phyloP scores from a whole-genome alignment of 2,329 filamentous ascomycete genomes.

The Zasmidium angulare region DNA sequence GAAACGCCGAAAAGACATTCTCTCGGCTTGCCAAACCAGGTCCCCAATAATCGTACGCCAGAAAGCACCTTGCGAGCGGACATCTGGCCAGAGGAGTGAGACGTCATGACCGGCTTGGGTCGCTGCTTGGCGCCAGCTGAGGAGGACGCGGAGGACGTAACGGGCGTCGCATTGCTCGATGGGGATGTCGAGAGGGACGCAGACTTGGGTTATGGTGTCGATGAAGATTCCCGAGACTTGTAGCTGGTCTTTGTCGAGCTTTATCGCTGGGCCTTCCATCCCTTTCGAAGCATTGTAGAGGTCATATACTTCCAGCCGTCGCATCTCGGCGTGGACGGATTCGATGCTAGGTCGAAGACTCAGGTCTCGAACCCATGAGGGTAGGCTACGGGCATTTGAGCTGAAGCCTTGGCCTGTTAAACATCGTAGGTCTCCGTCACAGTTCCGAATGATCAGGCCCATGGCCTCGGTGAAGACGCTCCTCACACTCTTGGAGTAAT shows the following conservation, averaged over 20 bases:
- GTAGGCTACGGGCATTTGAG: neutral
- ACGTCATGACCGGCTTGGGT: neutral
- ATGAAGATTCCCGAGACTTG: neutral
- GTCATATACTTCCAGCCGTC: neutral
- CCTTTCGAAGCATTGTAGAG: neutral
- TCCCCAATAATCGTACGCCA: neutral
- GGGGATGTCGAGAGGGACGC: neutral
- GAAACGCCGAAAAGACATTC: neutral
- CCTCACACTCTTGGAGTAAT: neutral
- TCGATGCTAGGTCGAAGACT: neutral
- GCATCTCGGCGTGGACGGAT: neutral
- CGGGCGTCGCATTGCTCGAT: neutral
- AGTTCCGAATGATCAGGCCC: neutral
- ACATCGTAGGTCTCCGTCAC: neutral
- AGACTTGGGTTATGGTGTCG: neutral
- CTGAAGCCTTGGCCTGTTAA: neutral
- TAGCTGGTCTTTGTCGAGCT: neutral
- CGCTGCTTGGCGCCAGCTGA: neutral
- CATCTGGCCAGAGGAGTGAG: neutral
- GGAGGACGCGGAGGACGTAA: neutral
- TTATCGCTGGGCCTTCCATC: neutral
- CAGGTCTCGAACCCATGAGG: neutral
- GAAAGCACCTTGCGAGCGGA: neutral
- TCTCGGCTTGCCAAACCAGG: neutral
- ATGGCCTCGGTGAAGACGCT: neutral